Evolutionary conservation across 2,329 filamentous ascomycete species (phyloP).

Genomic region (Scortechinia acanthostroma): DNA sequence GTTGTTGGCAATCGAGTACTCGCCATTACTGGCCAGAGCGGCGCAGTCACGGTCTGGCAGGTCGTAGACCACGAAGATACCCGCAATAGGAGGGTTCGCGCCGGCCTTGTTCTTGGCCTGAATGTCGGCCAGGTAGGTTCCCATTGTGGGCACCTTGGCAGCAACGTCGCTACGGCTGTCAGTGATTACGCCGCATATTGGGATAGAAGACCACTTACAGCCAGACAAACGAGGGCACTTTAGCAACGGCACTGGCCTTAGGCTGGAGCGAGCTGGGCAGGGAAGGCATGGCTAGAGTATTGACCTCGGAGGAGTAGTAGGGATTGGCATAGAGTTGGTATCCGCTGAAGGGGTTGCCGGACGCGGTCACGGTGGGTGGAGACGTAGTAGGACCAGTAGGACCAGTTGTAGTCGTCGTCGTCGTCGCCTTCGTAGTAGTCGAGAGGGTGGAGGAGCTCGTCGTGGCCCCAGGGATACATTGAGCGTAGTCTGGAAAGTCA

Average conservation of each 20-base stretch:
- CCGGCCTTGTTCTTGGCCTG: constrained; percentile 24
- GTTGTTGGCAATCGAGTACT: constrained; percentile 39
- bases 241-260: constrained; percentile 38
- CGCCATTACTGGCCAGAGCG: constrained; percentile 47
- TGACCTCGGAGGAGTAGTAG: constrained; percentile 46
- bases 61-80: constrained; percentile 46
- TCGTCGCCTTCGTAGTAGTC: constrained; percentile 6
- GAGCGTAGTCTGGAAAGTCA: too few relatives aligned
- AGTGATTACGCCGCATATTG: constrained; percentile 5
- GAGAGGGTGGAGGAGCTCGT: constrained; percentile 6
- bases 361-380: constrained; percentile 24
- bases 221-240: constrained; percentile 45
- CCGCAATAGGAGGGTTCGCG: constrained; percentile 31
- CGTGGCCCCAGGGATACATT: too few relatives aligned
- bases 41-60: constrained; percentile 51
- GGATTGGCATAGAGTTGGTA: constrained; percentile 42
- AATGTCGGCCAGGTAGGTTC: constrained; percentile 33
- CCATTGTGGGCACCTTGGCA: constrained; percentile 36
- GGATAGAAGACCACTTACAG: constrained; percentile 22
- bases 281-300: constrained; percentile 50
- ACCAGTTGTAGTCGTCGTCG: constrained; percentile 8
- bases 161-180: constrained; percentile 33
- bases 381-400: constrained; percentile 8
- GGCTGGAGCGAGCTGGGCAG: constrained; percentile 45
- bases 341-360: constrained; percentile 45